phyloP scores from a whole-genome alignment of 2,329 filamentous ascomycete genomes.

The Colletotrichum theobromicola region DNA sequence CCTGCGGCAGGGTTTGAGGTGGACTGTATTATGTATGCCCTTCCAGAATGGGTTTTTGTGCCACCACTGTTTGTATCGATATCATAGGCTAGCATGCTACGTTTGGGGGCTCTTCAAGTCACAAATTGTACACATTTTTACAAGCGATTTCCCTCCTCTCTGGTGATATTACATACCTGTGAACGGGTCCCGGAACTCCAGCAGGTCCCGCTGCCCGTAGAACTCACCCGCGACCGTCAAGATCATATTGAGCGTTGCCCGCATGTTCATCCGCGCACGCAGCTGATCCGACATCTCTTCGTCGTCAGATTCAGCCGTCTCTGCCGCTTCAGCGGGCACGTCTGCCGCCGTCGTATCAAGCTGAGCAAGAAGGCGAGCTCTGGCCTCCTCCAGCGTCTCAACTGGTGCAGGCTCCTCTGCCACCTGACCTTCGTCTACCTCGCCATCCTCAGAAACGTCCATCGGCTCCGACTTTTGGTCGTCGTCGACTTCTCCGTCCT shows the following conservation, averaged over 20 bases:
- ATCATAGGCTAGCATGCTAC: conserved; percentile 8
- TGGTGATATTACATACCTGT: conserved; percentile 40
- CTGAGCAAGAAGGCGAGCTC: conserved; percentile 51
- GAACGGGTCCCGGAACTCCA: conserved; percentile 74
- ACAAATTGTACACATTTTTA: not conserved
- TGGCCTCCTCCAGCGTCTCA: conserved; percentile 50
- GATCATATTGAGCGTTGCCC: conserved; percentile 89
- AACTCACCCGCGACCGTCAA: conserved; percentile 85
- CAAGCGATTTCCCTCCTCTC: not conserved
- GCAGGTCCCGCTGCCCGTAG: conserved; percentile 86
- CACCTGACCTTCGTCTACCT: conserved; percentile 37
- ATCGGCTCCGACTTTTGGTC: conserved; percentile 40
- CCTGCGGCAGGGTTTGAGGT: not conserved
- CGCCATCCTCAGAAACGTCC: conserved; percentile 48
- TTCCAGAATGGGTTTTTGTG: not conserved
- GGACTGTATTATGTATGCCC: not conserved
- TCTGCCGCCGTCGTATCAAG: conserved; percentile 37
- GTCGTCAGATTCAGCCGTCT: conserved; percentile 11
- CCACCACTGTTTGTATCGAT: not conserved
- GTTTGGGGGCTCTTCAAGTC: not conserved
- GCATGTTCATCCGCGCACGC: conserved; percentile 54
- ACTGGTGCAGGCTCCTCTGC: conserved; percentile 30
- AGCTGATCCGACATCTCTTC: conserved; percentile 21
- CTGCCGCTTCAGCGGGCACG: conserved; percentile 25
- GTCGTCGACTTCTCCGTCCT: conserved; percentile 19